A percentile compares a stretch with the other conserved stretches of the same genome.
phyloP scores from a whole-genome alignment of 164 flowering plant species.

The Tetracentron sinense region DNA sequence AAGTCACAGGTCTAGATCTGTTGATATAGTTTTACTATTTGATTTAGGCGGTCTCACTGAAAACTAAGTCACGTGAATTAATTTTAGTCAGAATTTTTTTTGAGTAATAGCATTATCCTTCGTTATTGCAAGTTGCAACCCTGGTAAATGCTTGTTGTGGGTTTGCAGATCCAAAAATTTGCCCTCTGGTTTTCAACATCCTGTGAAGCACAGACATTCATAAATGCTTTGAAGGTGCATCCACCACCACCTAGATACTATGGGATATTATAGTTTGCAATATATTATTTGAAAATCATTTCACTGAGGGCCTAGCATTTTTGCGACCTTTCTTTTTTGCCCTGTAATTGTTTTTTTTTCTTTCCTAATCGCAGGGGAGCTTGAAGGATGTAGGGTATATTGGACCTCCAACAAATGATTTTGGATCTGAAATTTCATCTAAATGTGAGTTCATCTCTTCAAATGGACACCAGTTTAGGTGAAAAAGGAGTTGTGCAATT shows the following conservation, averaged over 20 bases:
- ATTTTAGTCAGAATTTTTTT: background rate
- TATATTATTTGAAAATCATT: background rate
- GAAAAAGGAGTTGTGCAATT: slow-evolving; percentile 5
- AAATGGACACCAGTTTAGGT: slow-evolving; percentile 34
- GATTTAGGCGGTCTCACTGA: too few species aligned
- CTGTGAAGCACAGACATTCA: slow-evolving; percentile 24
- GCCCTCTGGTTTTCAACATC: slow-evolving; percentile 28
- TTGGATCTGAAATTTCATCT: slow-evolving; percentile 37
- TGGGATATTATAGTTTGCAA: too few species aligned
- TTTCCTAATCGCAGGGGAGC: slow-evolving; percentile 20
- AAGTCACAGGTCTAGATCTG: too few species aligned
- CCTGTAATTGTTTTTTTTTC: background rate
- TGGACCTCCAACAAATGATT: slow-evolving; percentile 15
- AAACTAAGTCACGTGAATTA: too few species aligned
- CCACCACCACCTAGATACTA: background rate
- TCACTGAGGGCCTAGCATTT: background rate
- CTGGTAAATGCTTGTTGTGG: slow-evolving; percentile 1
- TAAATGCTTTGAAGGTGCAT: slow-evolving; percentile 27
- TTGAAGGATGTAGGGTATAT: slow-evolving; percentile 8
- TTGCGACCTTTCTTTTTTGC: background rate
- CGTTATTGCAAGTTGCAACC: background rate
- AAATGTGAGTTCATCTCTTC: slow-evolving; percentile 42
- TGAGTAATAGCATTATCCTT: background rate
- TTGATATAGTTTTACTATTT: too few species aligned
- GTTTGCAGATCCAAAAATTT: slow-evolving; percentile 42